Conservation (phyloP, 257 asterid species). For the Leonotis leonurus region DNA sequence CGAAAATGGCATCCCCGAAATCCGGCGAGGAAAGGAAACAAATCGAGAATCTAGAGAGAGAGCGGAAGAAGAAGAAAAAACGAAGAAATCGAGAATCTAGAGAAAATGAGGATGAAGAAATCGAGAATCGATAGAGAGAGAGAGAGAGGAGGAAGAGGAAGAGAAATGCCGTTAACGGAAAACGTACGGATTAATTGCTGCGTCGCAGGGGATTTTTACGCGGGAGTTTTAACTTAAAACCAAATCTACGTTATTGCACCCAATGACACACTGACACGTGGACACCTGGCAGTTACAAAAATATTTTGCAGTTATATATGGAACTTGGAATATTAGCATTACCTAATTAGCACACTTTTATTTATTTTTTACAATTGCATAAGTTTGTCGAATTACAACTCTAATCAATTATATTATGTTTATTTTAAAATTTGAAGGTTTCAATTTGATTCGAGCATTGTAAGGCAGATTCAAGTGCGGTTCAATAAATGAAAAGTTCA, state of each 20-base stretch:
- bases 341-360: no score
- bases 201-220: slow-evolving; percentile 29
- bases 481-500: no score
- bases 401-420: no score
- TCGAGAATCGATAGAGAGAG: slow-evolving; percentile 12
- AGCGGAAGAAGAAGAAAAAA: not conserved
- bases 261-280: slow-evolving; percentile 8
- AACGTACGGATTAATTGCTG: slow-evolving; percentile 1
- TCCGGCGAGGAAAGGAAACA: not conserved
- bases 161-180: not conserved
- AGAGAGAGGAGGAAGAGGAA: not conserved
- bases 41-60: slow-evolving; percentile 14
- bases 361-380: no score
- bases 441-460: no score
- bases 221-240: slow-evolving; percentile 20
- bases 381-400: no score
- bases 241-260: not conserved
- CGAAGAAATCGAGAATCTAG: not conserved
- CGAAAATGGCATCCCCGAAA: slow-evolving; percentile 34
- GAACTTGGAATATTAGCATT: no score
- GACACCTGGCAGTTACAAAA: no score
- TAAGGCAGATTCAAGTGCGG: no score
- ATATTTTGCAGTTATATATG: not conserved
- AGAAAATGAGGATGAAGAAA: slow-evolving; percentile 13
- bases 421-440: no score